Base-by-base conservation (phyloP, 1,139 yeast genomes). In the Lizanozyma gosingica region DNA sequence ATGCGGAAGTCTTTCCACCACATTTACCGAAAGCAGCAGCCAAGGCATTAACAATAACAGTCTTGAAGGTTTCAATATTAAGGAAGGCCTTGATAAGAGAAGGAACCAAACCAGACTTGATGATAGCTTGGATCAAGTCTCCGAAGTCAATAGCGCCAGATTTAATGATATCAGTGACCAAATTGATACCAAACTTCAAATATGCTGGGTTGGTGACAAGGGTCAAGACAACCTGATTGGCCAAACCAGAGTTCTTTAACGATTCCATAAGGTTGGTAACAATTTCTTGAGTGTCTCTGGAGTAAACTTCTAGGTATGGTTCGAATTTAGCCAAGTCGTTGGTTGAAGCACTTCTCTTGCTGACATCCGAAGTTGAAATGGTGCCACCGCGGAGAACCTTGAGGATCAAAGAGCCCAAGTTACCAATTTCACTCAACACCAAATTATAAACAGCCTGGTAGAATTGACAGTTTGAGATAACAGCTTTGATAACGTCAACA, bases 11-110 rank as follows among this genome's bases (percentile, higher is more conserved):
- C 33, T 53, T 39, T 41, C 61, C 65, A 37, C 55, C 62, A 64
- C 75, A 69, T 39, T 65, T 53, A 43, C 68, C 68, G 43, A 62
- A 57, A 35, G 71, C 71, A 47, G 73, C 74, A 48, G 71, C 71
- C 54, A 69, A 66, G 34, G 74, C 73, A 45, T 63, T 69, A 45
- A 64, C 64, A 44, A 65, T 58, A 41, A 68, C 65, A 16, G 70
- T 59, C 54, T 64, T 57, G 47, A 69, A 65, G 33, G 73, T 68
- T 37, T 54, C 57, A 38, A 67, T 43, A 51, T 61, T 67, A 52
- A 69, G 65, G 62, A 69, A 67, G 43, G 62, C 60, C 48, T 65
- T 49, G 52, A 69, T 53, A 43, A 69, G 52, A 16, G 65, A 53
- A 35, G 68, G 63, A 43, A 68, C 56, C 49, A 67, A 62, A 39